A percentile compares a stretch with the other conserved stretches of the same genome.
Conservation (phyloP, 2,329 filamentous ascomycete species). For the Diaporthe helianthi region DNA sequence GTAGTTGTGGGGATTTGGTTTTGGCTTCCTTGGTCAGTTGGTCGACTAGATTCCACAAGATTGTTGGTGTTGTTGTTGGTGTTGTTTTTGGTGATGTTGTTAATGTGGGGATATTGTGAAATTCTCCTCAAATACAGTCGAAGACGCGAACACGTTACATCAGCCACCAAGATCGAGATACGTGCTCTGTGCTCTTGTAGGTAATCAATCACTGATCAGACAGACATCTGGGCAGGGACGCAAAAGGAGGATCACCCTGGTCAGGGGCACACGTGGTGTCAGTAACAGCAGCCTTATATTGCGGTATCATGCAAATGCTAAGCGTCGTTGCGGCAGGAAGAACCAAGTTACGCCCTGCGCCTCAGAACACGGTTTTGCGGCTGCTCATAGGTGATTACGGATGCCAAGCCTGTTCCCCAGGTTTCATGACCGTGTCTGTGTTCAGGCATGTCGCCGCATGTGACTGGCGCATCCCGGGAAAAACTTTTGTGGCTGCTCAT, state of each 20-base stretch:
- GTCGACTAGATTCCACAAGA: neutral
- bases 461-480: neutral
- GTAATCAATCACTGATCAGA: too few species aligned
- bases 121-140: conserved; percentile 3
- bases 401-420: conserved; percentile 8
- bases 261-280: conserved; percentile 26
- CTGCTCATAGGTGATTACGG: conserved; percentile 17
- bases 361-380: conserved; percentile 23
- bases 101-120: too few species aligned
- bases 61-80: conserved; percentile 5
- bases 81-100: neutral
- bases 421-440: conserved; percentile 24
- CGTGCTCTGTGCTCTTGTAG: too few species aligned
- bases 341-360: conserved; percentile 7
- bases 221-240: too few species aligned
- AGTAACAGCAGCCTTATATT: conserved; percentile 15
- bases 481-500: conserved; percentile 1
- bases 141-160: conserved; percentile 21
- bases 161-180: conserved; percentile 14
- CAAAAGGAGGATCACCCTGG: conserved; percentile 20
- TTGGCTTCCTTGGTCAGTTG: conserved; percentile 3
- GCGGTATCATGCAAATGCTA: conserved; percentile 19
- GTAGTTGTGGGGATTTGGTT: neutral
- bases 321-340: neutral
- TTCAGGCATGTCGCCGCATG: conserved; percentile 7